These are phyloP conservation scores for Priceomyces carsonii DNA, from an alignment of 805 yeast genomes.

Conservation along the genomic window DNA sequence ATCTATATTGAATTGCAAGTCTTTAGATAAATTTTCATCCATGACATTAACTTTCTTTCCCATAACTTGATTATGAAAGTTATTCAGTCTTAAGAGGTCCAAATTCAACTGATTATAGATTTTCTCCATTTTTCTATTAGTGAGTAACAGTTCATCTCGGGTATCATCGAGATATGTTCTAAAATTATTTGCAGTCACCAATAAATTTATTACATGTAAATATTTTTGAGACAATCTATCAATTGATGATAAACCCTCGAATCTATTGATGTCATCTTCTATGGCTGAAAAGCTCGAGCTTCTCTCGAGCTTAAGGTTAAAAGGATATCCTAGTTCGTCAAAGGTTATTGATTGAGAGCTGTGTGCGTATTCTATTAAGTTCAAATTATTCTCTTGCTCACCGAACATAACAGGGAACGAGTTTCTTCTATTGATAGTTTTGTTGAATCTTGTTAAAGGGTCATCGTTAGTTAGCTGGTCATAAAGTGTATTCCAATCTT, in stretches of 20 bases:
- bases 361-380: constrained; percentile 16
- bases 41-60: constrained; percentile 21
- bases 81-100: constrained; percentile 30
- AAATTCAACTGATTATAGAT: constrained; percentile 28
- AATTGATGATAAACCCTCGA: constrained; percentile 12
- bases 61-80: constrained; percentile 26
- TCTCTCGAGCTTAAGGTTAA: constrained; percentile 8
- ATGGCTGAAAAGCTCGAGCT: constrained; percentile 27
- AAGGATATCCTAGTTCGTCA: not conserved
- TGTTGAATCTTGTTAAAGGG: constrained; percentile 13
- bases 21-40: constrained; percentile 29
- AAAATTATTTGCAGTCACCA: constrained; percentile 22
- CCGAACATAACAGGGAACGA: constrained; percentile 29
- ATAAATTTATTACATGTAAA: constrained; percentile 14
- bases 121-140: constrained; percentile 15
- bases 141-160: constrained; percentile 2
- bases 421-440: constrained; percentile 31
- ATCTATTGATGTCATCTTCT: constrained; percentile 13
- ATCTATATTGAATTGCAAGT: constrained; percentile 27
- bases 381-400: constrained; percentile 18
- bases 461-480: not conserved
- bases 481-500: not conserved
- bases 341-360: not conserved
- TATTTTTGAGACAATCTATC: constrained; percentile 18
- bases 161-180: constrained; percentile 12